Conservation (phyloP, 495 filamentous ascomycete genomes). For the Tetracladium setigerum region DNA sequence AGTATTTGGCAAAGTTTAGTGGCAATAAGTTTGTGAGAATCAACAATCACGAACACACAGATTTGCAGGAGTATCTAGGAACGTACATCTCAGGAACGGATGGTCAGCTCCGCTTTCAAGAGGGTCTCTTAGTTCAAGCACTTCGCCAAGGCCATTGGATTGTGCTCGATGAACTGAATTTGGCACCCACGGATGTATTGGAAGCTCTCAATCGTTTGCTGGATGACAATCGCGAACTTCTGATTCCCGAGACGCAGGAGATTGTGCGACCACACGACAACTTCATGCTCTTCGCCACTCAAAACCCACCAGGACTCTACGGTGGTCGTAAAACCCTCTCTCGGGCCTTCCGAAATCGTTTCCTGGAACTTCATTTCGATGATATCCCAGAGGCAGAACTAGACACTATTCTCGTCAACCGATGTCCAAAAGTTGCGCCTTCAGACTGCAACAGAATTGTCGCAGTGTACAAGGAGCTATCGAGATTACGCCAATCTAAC, state of each 20-base stretch:
- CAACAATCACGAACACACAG: slow-evolving; percentile 99
- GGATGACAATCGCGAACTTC: slow-evolving; percentile 95
- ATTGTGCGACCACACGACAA: slow-evolving; percentile 82
- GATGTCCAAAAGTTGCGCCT: slow-evolving; percentile 77
- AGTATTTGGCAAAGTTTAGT: slow-evolving; percentile 89
- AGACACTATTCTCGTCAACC: slow-evolving; percentile 82
- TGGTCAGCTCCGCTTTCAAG: slow-evolving; percentile 81
- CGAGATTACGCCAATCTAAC: slow-evolving; percentile 77
- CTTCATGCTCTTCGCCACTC: slow-evolving; percentile 99
- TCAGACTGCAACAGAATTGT: slow-evolving; percentile 89
- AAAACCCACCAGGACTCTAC: slow-evolving; percentile 94
- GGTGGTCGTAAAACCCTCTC: slow-evolving; percentile 90
- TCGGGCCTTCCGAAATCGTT: slow-evolving; percentile 91
- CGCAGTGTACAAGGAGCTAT: slow-evolving; percentile 87
- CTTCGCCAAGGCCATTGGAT: slow-evolving; percentile 94
- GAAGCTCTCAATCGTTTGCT: slow-evolving; percentile 92
- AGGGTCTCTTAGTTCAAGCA: slow-evolving; percentile 89
- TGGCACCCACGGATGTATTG: slow-evolving; percentile 92
- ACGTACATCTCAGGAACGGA: slow-evolving; percentile 83
- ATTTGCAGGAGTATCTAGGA: slow-evolving; percentile 95
- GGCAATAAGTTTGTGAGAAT: slow-evolving; percentile 97
- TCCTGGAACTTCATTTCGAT: slow-evolving; percentile 95
- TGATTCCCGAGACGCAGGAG: slow-evolving; percentile 96
- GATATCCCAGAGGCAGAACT: slow-evolving; percentile 95
- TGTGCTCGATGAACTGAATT: slow-evolving; percentile 92